Conservation (phyloP, 495 filamentous ascomycete species). For the Neurospora tetrasperma region DNA sequence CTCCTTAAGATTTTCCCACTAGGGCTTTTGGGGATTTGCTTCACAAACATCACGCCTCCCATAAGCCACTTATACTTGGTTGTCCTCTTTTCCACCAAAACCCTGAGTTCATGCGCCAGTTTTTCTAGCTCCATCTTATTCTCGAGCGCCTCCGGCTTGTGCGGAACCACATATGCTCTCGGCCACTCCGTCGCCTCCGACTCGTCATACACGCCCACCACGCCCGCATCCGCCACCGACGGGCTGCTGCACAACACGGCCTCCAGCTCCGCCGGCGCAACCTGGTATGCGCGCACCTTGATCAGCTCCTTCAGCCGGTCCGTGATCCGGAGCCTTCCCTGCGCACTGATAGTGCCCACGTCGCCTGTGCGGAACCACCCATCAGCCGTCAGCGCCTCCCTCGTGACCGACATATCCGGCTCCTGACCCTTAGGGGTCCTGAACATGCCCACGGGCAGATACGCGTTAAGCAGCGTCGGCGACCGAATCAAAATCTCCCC, state of each 20-base stretch:
- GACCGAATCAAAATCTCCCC: slow-evolving; percentile 53
- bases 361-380: slow-evolving; percentile 60
- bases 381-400: slow-evolving; percentile 49
- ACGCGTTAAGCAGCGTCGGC: slow-evolving; percentile 50
- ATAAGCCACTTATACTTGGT: slow-evolving; percentile 57
- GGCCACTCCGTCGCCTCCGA: slow-evolving; percentile 36
- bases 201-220: slow-evolving; percentile 55
- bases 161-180: slow-evolving; percentile 17
- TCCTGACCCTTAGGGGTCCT: not conserved
- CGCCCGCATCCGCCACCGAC: slow-evolving; percentile 51
- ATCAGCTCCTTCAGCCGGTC: slow-evolving; percentile 74
- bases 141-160: slow-evolving; percentile 23
- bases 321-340: slow-evolving; percentile 58
- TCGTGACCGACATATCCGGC: slow-evolving; percentile 36
- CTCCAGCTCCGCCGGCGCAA: slow-evolving; percentile 63
- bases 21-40: slow-evolving; percentile 56
- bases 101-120: slow-evolving; percentile 18
- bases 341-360: slow-evolving; percentile 44
- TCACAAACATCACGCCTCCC: slow-evolving; percentile 51
- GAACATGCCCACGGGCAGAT: slow-evolving; percentile 22
- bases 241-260: slow-evolving; percentile 48
- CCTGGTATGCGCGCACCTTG: slow-evolving; percentile 62
- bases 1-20: slow-evolving; percentile 59
- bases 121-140: slow-evolving; percentile 44
- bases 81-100: slow-evolving; percentile 51